Evolutionary conservation across 768 basidiomycete species (phyloP).

Genomic region (Leccinum subtestaceum): DNA sequence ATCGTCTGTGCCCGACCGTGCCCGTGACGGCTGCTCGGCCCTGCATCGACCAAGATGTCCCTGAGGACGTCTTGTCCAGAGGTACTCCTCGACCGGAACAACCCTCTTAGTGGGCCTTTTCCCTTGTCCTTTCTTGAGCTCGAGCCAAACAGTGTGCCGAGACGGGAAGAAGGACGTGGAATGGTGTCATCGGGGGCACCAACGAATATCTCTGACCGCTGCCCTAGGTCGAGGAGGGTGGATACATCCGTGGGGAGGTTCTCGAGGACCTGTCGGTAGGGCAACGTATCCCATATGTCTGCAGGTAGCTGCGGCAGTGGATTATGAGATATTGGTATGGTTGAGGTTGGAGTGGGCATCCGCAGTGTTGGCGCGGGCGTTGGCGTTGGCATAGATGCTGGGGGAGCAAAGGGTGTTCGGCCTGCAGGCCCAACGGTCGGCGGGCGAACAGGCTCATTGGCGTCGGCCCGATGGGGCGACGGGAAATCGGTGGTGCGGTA

Average conservation of each 20-base stretch:
- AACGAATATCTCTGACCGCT: background rate
- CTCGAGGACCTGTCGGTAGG: conserved; percentile 51
- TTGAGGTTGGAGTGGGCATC: background rate
- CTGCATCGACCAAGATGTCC: conserved; percentile 7
- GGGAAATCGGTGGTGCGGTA: conserved; percentile 21
- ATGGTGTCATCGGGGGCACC: conserved; percentile 16
- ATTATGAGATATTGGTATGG: conserved; percentile 33
- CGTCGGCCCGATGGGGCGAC: background rate
- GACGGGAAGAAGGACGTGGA: conserved; percentile 20
- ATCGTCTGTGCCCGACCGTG: conserved; percentile 23
- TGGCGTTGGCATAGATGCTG: conserved; percentile 7
- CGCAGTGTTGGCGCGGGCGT: background rate
- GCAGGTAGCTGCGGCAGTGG: conserved; percentile 64
- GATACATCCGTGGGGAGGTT: conserved; percentile 47
- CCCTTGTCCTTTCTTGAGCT: conserved; percentile 33
- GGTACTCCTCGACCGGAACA: conserved; percentile 46
- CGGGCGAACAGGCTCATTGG: conserved; percentile 7
- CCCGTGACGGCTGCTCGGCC: conserved; percentile 16
- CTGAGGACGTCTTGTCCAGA: conserved; percentile 14
- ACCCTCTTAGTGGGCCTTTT: conserved; percentile 37
- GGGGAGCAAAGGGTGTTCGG: conserved; percentile 10
- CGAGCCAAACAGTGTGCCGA: conserved; percentile 22
- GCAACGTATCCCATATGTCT: conserved; percentile 56
- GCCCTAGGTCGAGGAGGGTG: conserved; percentile 11
- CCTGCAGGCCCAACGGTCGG: conserved; percentile 5